Percentiles rank a stretch among this genome's conserved stretches.
phyloP scores from a whole-genome alignment of 305 asterid genomes.

The Withania somnifera region DNA sequence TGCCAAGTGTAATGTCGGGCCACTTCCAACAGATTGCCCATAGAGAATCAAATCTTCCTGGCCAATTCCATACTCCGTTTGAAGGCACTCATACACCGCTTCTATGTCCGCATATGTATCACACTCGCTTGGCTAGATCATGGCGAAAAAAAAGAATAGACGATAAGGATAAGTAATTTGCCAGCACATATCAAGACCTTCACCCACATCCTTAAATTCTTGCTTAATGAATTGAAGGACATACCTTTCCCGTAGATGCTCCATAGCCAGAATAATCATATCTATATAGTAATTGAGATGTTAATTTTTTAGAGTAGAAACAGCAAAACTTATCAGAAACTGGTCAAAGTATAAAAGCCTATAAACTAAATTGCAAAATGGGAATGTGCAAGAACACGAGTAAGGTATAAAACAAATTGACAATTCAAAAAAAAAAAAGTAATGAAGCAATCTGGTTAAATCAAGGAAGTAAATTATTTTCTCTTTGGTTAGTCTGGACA shows the following conservation, averaged over 20 bases:
- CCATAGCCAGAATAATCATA: conserved; percentile 98
- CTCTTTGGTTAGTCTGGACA: too few species aligned
- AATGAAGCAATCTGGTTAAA: not conserved
- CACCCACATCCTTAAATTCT: not conserved
- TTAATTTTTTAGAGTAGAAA: not conserved
- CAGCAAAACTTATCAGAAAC: not conserved
- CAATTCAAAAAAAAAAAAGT: not conserved
- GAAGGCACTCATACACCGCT: conserved; percentile 90
- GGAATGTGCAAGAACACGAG: not conserved
- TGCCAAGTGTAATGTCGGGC: conserved; percentile 93
- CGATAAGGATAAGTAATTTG: not conserved
- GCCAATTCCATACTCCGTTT: conserved; percentile 80
- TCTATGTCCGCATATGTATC: conserved; percentile 96
- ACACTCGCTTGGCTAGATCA: conserved; percentile 74
- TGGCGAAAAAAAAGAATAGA: not conserved
- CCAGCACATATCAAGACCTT: not conserved
- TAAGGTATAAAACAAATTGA: not conserved
- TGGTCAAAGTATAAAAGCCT: not conserved
- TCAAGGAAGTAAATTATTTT: not conserved
- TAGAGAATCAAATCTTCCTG: conserved; percentile 86
- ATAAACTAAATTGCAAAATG: not conserved
- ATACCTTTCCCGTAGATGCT: conserved; percentile 94
- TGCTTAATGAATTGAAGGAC: conserved; percentile 9
- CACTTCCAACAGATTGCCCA: conserved; percentile 99
- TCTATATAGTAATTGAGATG: conserved; percentile 30